Conservation (phyloP, 345 rosid species). For the Raphanus sativus region DNA sequence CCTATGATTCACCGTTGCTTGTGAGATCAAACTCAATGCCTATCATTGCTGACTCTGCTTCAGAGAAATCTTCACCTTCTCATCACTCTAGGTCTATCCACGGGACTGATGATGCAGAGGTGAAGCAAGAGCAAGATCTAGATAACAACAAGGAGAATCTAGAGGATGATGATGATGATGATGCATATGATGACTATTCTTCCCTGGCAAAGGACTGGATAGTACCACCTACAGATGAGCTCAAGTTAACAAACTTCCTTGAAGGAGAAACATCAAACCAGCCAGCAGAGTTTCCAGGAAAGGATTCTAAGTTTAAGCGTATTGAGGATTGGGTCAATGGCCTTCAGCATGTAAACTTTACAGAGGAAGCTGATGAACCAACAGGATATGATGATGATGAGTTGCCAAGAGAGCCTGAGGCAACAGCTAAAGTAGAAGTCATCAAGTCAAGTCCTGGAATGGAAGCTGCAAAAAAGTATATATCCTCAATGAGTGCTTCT, state of each 20-base stretch:
- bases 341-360: constrained; percentile 61
- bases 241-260: constrained; percentile 35
- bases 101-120: constrained; percentile 35
- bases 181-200: constrained; percentile 53
- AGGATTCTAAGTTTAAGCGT: constrained; percentile 73
- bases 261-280: constrained; percentile 50
- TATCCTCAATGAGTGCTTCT: constrained; percentile 64
- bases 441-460: constrained; percentile 55
- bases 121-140: constrained; percentile 26
- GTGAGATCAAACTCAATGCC: constrained; percentile 65
- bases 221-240: constrained; percentile 59
- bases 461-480: constrained; percentile 79
- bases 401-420: constrained; percentile 41
- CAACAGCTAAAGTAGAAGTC: constrained; percentile 47
- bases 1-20: constrained; percentile 40
- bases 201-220: constrained; percentile 70
- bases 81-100: constrained; percentile 48
- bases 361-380: constrained; percentile 54
- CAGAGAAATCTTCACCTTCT: constrained; percentile 43
- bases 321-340: constrained; percentile 85
- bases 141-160: constrained; percentile 45
- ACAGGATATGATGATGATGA: constrained; percentile 36
- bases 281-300: constrained; percentile 48
- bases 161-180: constrained; percentile 45
- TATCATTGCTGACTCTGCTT: constrained; percentile 42